Evolutionary conservation across 495 filamentous ascomycete genomes (phyloP).

Genomic region (Sordaria brevicollis): DNA sequence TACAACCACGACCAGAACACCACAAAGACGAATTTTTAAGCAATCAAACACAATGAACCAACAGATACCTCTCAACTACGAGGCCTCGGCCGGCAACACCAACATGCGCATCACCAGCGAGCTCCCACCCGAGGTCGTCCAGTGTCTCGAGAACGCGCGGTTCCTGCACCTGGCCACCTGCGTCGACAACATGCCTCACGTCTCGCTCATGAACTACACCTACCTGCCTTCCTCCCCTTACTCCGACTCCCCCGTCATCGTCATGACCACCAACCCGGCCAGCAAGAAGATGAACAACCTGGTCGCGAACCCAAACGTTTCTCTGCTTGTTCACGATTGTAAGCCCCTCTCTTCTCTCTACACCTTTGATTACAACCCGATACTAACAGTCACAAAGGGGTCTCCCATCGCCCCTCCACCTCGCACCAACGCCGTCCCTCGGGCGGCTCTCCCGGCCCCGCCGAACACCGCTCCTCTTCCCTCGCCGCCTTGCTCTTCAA

Average conservation of each 20-base stretch:
- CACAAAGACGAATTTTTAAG: not conserved
- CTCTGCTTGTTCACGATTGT: conserved; percentile 94
- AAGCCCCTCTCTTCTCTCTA: not conserved
- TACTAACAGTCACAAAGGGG: conserved; percentile 33
- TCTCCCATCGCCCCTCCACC: conserved; percentile 83
- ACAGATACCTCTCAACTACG: conserved; percentile 58
- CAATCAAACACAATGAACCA: conserved; percentile 26
- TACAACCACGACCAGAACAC: not conserved
- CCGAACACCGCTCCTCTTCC: conserved; percentile 48
- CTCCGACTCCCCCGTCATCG: conserved; percentile 57
- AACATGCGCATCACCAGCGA: conserved; percentile 56
- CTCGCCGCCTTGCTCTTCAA: conserved; percentile 76
- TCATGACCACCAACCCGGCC: conserved; percentile 87
- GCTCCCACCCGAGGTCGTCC: conserved; percentile 73
- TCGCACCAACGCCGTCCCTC: conserved; percentile 49
- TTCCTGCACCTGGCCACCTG: conserved; percentile 96
- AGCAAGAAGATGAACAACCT: conserved; percentile 87
- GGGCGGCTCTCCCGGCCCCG: conserved; percentile 52
- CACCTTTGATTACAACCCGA: not conserved
- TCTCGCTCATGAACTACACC: conserved; percentile 98
- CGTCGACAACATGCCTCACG: conserved; percentile 71
- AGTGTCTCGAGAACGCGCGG: conserved; percentile 87
- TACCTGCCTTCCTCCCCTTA: conserved; percentile 82
- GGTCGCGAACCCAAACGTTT: conserved; percentile 77
- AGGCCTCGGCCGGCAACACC: conserved; percentile 61